Percentiles rank a stretch among this genome's conserved stretches.
These are phyloP conservation scores for Claviceps sp. DNA, from an alignment of 2,329 filamentous ascomycete genomes.

Conservation along the genomic window DNA sequence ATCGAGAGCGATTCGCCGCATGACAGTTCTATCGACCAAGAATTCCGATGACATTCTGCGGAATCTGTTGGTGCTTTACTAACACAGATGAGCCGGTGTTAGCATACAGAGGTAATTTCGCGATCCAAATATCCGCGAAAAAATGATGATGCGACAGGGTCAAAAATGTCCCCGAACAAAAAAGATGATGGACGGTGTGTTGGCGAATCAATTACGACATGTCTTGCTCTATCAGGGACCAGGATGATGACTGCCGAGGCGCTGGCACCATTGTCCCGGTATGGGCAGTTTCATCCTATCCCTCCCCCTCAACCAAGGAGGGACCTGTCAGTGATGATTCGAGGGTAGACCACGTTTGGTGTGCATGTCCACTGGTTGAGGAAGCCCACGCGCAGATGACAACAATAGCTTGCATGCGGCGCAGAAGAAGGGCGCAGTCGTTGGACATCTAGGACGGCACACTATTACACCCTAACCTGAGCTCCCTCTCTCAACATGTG, in stretches of 20 bases:
- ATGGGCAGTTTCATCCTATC: too few species aligned
- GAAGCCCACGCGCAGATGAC: background rate
- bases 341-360: background rate
- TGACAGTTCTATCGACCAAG: background rate
- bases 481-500: background rate
- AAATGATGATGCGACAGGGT: constrained; percentile 1
- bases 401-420: background rate
- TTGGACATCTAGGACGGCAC: constrained; percentile 2
- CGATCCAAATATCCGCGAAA: background rate
- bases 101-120: background rate
- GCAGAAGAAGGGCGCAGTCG: background rate
- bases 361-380: background rate
- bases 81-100: background rate
- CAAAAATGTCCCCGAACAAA: background rate
- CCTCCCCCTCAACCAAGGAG: background rate
- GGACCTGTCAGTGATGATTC: background rate
- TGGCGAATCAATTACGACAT: background rate
- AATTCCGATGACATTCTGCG: too few species aligned
- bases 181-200: background rate
- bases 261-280: background rate
- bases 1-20: background rate
- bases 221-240: background rate
- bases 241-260: background rate
- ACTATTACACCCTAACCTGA: background rate
- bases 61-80: too few species aligned